phyloP scores from a whole-genome alignment of 1,284 basidiomycete species.

The Tylopilus sp. region DNA sequence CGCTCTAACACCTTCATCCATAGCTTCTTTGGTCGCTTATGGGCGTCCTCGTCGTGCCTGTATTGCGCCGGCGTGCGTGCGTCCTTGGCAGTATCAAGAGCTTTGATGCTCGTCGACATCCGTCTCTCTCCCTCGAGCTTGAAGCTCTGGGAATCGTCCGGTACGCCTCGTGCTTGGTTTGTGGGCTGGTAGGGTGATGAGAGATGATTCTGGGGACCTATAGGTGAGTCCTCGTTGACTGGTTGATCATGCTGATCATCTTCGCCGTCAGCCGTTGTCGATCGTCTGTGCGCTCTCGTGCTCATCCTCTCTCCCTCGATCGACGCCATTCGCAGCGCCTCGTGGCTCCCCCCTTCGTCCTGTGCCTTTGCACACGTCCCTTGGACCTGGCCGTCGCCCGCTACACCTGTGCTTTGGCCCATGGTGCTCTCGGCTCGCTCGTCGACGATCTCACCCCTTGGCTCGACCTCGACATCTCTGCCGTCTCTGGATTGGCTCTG shows the following conservation, averaged over 20 bases:
- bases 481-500: too few relatives aligned
- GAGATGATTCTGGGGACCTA: too few relatives aligned
- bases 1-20: too few relatives aligned
- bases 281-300: background rate
- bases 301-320: background rate
- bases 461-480: background rate
- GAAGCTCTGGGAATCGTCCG: too few relatives aligned
- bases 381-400: background rate
- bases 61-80: background rate
- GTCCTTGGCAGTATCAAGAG: background rate
- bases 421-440: background rate
- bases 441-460: background rate
- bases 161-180: too few relatives aligned
- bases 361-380: too few relatives aligned
- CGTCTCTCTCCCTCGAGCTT: too few relatives aligned
- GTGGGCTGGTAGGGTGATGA: too few relatives aligned
- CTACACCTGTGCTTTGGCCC: background rate
- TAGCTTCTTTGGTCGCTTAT: background rate
- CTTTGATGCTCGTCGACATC: too few relatives aligned
- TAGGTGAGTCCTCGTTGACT: background rate
- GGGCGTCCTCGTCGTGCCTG: background rate
- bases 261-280: background rate
- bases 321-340: too few relatives aligned
- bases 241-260: background rate
- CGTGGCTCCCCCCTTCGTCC: too few relatives aligned